phyloP scores from a whole-genome alignment of 2,329 filamentous ascomycete genomes.

The Fusarium sp. region DNA sequence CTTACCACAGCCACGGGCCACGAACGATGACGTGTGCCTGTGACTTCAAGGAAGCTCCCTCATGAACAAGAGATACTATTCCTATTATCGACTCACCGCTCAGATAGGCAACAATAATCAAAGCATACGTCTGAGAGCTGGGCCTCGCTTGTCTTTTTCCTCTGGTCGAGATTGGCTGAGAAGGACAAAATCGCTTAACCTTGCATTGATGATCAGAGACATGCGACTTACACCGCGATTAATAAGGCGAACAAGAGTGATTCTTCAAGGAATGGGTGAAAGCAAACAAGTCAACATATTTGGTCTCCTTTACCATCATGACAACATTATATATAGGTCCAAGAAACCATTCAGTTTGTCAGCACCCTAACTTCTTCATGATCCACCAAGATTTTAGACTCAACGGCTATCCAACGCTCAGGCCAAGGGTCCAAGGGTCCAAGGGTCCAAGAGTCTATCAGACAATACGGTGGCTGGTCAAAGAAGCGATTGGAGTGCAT shows the following conservation, averaged over 20 bases:
- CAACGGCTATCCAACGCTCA: slow-evolving; percentile 17
- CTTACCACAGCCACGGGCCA: slow-evolving; percentile 42
- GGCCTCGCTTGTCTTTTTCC: neutral
- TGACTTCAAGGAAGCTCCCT: slow-evolving; percentile 4
- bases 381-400: slow-evolving; percentile 2
- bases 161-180: neutral
- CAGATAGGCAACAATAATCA: neutral
- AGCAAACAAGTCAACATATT: neutral
- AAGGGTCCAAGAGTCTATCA: too few relatives aligned
- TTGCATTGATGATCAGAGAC: slow-evolving; percentile 8
- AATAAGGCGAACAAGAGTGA: neutral
- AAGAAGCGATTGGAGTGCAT: slow-evolving; percentile 10
- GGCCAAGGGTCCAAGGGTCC: slow-evolving; percentile 12
- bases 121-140: neutral
- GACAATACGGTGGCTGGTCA: slow-evolving; percentile 1
- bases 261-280: neutral
- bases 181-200: neutral
- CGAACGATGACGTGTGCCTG: slow-evolving; percentile 47
- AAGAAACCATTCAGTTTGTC: neutral
- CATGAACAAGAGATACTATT: neutral
- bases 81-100: slow-evolving; percentile 12
- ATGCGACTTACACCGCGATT: slow-evolving; percentile 18
- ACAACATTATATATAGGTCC: neutral
- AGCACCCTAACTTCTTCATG: neutral
- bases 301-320: too few relatives aligned